Evolutionary conservation across 768 basidiomycete species (phyloP).

Genomic region (Dioszegia crocea): DNA sequence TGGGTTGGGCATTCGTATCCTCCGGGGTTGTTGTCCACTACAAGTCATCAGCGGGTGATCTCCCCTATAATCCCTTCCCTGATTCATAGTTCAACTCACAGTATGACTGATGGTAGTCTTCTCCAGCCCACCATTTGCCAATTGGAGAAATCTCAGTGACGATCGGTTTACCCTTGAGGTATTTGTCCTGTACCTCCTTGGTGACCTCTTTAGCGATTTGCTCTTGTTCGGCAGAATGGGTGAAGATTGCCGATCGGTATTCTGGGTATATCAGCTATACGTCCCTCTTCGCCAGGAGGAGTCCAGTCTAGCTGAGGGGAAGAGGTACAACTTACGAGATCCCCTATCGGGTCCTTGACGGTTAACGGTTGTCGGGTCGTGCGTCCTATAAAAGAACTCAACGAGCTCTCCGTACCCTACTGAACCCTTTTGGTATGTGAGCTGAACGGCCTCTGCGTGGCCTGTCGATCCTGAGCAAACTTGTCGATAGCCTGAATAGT

Average conservation of each 20-base stretch:
- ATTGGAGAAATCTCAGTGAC: slow-evolving; percentile 70
- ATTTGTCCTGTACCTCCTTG: slow-evolving; percentile 73
- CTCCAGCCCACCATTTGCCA: slow-evolving; percentile 65
- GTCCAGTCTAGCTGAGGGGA: not conserved
- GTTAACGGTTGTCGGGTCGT: slow-evolving; percentile 82
- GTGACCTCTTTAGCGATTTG: slow-evolving; percentile 71
- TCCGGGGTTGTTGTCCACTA: slow-evolving; percentile 67
- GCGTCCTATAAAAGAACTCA: slow-evolving; percentile 94
- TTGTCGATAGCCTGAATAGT: slow-evolving; percentile 56
- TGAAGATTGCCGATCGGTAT: slow-evolving; percentile 91
- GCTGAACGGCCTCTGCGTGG: slow-evolving; percentile 81
- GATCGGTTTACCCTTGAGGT: slow-evolving; percentile 68
- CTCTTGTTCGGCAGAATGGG: slow-evolving; percentile 66
- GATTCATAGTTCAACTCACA: too few relatives aligned
- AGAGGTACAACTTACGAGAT: slow-evolving; percentile 56
- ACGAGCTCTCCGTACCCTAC: slow-evolving; percentile 82
- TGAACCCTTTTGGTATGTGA: slow-evolving; percentile 75
- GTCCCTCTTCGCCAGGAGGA: not conserved
- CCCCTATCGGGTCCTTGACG: slow-evolving; percentile 73
- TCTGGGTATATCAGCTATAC: slow-evolving; percentile 54
- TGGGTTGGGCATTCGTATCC: slow-evolving; percentile 94
- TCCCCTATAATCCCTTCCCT: too few relatives aligned
- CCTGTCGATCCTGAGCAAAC: slow-evolving; percentile 78
- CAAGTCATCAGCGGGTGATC: not conserved
- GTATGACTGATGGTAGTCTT: slow-evolving; percentile 58